phyloP scores from a whole-genome alignment of 73 alveolate species.

The Strombidium stylifer region DNA sequence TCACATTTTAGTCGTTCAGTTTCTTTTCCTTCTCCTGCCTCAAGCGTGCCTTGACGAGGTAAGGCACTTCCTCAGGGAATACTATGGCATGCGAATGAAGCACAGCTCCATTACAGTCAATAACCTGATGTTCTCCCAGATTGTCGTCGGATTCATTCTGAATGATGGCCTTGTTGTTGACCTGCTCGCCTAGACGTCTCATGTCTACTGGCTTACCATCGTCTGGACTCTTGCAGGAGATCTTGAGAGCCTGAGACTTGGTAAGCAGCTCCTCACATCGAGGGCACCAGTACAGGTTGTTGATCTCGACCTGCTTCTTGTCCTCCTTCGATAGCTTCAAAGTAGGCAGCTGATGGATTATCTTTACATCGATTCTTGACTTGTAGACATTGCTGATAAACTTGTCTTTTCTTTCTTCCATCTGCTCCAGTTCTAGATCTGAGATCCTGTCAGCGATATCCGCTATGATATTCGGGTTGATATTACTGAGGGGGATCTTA shows the following conservation, averaged over 20 bases:
- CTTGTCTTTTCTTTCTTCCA: constrained; percentile 12
- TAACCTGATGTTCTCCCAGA: too few species aligned
- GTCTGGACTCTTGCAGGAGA: not conserved
- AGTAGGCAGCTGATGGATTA: not conserved
- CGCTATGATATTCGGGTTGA: not conserved
- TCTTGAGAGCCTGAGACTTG: not conserved
- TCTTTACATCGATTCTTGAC: not conserved
- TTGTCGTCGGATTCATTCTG: too few species aligned
- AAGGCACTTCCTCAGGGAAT: too few species aligned
- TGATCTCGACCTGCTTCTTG: not conserved
- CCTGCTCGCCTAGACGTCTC: too few species aligned
- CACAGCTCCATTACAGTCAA: too few species aligned
- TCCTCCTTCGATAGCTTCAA: not conserved
- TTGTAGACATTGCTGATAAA: constrained; percentile 8
- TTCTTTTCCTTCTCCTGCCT: too few species aligned
- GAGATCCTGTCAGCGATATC: not conserved
- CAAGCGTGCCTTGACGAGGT: too few species aligned
- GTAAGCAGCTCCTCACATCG: not conserved
- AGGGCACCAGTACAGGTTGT: not conserved
- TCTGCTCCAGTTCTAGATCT: not conserved
- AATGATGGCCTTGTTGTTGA: too few species aligned
- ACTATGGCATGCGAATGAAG: too few species aligned
- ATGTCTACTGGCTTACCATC: not conserved
- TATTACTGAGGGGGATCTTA: not conserved
- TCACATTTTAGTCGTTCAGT: too few species aligned